Evolutionary conservation across 164 flowering plant species (phyloP).

Genomic region (Umbellularia californica): DNA sequence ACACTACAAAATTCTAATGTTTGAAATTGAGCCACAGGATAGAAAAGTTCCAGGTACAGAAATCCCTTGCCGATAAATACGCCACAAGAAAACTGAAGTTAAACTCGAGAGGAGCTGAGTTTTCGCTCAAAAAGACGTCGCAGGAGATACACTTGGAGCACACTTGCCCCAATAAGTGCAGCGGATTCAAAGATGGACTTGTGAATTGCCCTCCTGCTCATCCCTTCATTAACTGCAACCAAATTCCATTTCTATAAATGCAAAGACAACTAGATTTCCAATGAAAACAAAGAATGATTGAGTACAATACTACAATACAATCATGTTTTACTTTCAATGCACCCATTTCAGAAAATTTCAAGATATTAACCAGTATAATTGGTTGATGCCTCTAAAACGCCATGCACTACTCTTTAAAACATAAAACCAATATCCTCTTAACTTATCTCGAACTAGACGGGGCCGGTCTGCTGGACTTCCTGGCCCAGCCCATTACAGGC

Average conservation of each 20-base stretch:
- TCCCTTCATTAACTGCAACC: conserved; percentile 79
- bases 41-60: neutral
- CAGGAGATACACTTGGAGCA: conserved; percentile 85
- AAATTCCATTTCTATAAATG: neutral
- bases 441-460: too few species aligned
- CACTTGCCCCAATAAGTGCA: conserved; percentile 75
- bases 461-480: too few species aligned
- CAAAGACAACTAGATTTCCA: neutral
- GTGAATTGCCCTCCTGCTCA: conserved; percentile 81
- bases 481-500: too few species aligned
- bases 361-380: neutral
- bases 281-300: neutral
- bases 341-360: neutral
- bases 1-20: neutral
- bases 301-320: too few species aligned
- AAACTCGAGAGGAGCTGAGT: conserved; percentile 72
- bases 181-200: conserved; percentile 79
- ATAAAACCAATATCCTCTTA: too few species aligned
- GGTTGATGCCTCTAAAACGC: neutral
- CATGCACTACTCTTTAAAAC: too few species aligned
- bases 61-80: neutral
- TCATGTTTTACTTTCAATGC: neutral
- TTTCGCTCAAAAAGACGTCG: conserved; percentile 83
- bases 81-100: conserved; percentile 8
- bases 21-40: neutral